These are phyloP conservation scores for Mucor plumbeus DNA, from an alignment of 371 early-diverging fungal species.

Conservation along the genomic window DNA sequence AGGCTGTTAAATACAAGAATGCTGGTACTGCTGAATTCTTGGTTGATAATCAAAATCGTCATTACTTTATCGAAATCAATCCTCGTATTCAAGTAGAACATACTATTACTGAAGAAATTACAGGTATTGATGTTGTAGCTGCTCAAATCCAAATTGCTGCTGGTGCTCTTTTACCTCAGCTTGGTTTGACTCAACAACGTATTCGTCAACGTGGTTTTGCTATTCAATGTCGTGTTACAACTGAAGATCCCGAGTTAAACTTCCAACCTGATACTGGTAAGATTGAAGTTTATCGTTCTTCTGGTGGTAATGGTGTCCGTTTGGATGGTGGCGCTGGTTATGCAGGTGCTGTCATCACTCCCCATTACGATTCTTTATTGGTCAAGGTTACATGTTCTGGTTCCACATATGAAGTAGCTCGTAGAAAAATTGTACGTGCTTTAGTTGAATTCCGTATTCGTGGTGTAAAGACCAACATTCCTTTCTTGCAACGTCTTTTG, in stretches of 20 bases:
- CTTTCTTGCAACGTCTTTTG: conserved; percentile 86
- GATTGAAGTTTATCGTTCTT: conserved; percentile 88
- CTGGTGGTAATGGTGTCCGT: conserved; percentile 89
- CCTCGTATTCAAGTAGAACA: conserved; percentile 93
- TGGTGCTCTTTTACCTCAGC: conserved; percentile 75
- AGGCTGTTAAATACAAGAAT: conserved; percentile 86
- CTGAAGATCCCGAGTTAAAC: conserved; percentile 85
- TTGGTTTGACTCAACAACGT: conserved; percentile 80
- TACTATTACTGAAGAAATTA: conserved; percentile 93
- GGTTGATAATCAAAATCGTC: conserved; percentile 80
- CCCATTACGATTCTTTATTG: conserved; percentile 94
- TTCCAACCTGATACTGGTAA: conserved; percentile 97
- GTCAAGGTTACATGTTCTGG: conserved; percentile 92
- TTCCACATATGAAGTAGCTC: conserved; percentile 82
- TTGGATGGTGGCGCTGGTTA: conserved; percentile 89
- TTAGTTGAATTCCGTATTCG: conserved; percentile 92
- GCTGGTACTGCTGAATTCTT: conserved; percentile 98
- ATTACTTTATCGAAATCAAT: conserved; percentile 97
- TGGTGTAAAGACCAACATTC: conserved; percentile 95
- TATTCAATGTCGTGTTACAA: conserved; percentile 94
- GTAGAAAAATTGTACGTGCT: conserved; percentile 85
- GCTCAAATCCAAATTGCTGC: conserved; percentile 92
- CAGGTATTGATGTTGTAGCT: conserved; percentile 92
- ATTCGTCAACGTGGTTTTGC: conserved; percentile 84
- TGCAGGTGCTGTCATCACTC: conserved; percentile 89